phyloP scores from a whole-genome alignment of 345 rosid genomes.

The Alliaria petiolata region DNA sequence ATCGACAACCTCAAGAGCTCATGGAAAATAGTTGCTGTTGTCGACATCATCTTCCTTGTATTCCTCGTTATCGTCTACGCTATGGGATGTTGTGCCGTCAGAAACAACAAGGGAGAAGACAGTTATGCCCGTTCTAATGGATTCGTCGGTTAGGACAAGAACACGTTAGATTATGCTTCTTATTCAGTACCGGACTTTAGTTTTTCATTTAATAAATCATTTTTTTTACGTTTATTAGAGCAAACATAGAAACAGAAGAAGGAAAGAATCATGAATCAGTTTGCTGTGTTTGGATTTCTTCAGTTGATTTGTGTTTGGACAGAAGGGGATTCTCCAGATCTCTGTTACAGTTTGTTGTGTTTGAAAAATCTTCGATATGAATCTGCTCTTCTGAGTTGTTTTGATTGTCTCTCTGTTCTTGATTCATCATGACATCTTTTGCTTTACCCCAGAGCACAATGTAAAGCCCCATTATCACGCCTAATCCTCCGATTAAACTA shows the following conservation, averaged over 20 bases:
- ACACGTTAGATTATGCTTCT: not conserved
- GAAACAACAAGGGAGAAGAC: constrained; percentile 65
- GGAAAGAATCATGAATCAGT: constrained; percentile 9
- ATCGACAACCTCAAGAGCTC: constrained; percentile 62
- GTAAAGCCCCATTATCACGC: constrained; percentile 48
- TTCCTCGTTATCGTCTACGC: constrained; percentile 66
- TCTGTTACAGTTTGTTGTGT: constrained; percentile 17
- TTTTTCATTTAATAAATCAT: constrained; percentile 2
- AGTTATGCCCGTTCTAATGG: constrained; percentile 5
- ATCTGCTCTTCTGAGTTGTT: constrained; percentile 31
- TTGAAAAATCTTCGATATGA: constrained; percentile 31
- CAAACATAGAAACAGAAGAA: constrained; percentile 1
- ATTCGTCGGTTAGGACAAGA: not conserved
- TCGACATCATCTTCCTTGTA: constrained; percentile 66
- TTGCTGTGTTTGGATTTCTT: constrained; percentile 17
- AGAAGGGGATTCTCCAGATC: constrained; percentile 53
- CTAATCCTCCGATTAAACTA: constrained; percentile 58
- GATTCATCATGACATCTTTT: constrained; percentile 36
- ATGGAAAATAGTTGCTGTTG: constrained; percentile 72
- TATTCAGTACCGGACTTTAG: not conserved
- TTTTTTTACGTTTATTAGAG: not conserved
- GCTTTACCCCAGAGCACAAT: constrained; percentile 67
- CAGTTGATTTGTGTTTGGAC: constrained; percentile 23
- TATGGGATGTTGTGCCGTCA: constrained; percentile 80
- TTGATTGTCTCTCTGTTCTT: constrained; percentile 19